Evolutionary conservation across 1,284 basidiomycete genomes (phyloP).

Genomic region (Mycosarcoma maydis): DNA sequence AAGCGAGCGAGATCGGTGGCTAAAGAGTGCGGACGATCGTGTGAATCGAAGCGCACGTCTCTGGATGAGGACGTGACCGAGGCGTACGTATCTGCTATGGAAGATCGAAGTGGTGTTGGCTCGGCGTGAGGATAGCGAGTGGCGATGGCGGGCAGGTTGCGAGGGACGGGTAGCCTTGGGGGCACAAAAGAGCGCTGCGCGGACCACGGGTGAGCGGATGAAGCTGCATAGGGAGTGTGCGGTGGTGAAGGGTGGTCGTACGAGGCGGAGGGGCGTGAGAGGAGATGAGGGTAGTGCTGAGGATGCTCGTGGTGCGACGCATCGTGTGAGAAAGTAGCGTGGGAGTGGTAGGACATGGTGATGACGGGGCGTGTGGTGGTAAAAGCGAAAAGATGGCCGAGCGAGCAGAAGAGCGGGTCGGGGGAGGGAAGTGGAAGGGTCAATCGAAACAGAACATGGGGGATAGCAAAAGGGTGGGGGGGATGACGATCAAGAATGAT

Average conservation of each 20-base stretch:
- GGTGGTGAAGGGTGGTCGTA: constrained; percentile 5
- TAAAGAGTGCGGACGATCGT: constrained; percentile 4
- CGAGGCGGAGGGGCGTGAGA: neutral
- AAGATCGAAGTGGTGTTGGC: neutral
- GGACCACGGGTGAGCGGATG: neutral
- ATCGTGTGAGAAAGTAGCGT: neutral
- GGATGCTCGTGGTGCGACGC: constrained; percentile 1
- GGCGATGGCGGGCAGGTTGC: neutral
- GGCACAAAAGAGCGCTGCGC: constrained; percentile 11
- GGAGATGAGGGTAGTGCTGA: constrained; percentile 2
- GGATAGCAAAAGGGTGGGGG: too few relatives aligned
- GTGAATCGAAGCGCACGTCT: neutral
- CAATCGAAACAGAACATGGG: too few relatives aligned
- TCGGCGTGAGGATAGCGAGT: constrained; percentile 2
- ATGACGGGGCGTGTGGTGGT: too few relatives aligned
- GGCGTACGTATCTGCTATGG: neutral
- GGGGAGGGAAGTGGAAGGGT: neutral
- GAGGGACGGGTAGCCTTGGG: constrained; percentile 20
- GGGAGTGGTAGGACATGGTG: constrained; percentile 9
- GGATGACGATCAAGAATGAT: too few relatives aligned
- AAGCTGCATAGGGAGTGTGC: neutral
- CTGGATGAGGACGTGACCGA: neutral
- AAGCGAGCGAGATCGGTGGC: neutral
- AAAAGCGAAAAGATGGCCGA: neutral
- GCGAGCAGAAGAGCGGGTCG: neutral